Base-by-base conservation (phyloP, 208 protist species). In the Trypanosoma caninum region DNA sequence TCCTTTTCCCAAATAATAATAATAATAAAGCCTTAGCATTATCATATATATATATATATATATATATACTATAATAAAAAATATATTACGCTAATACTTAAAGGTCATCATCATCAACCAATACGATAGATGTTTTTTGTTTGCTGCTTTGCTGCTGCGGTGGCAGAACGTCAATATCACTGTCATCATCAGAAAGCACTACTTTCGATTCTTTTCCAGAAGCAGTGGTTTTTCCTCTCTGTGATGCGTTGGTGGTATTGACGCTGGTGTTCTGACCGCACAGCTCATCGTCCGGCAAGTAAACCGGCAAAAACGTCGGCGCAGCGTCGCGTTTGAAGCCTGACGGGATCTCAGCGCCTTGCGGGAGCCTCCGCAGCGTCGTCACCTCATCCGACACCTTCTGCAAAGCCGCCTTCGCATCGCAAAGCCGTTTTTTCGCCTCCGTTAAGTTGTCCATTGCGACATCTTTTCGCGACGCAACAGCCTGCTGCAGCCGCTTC, bases 61-160 rank as follows among this genome's bases (percentile, higher is more conserved):
- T n/a, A n/a, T n/a, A n/a, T n/a, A n/a, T n/a, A n/a, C n/a, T n/a
- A n/a, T n/a, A n/a, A n/a, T n/a, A n/a, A n/a, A n/a, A n/a, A n/a
- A n/a, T n/a, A n/a, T n/a, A n/a, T n/a, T n/a, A n/a, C n/a, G n/a
- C n/a, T n/a, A n/a, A n/a, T n/a, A n/a, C 18, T 25, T 64, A 64
- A 45, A 64, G 31, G 35, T 64, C 59, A 30, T 64, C 59, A 33
- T 60, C 55, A 48, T 64, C 59, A 41, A 61, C 16, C 16, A 50
- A 2, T 16, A 64, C 22, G 33, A 16, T 46, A 18, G 47, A 11
- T 8, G 7, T 35, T 1, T 22, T 30, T 20, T 59, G 27, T 11
- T 1, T 18, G 2, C 25, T 55, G 23, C 18, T 11, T 22, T 18
- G 18, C 31, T 42, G 41, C 6, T 56, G 27, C 25, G 0, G 45